A percentile compares a stretch with the other conserved stretches of the same genome.
Evolutionary conservation across 179 eudicot species (phyloP).

Genomic region (Patellifolia procumbens): DNA sequence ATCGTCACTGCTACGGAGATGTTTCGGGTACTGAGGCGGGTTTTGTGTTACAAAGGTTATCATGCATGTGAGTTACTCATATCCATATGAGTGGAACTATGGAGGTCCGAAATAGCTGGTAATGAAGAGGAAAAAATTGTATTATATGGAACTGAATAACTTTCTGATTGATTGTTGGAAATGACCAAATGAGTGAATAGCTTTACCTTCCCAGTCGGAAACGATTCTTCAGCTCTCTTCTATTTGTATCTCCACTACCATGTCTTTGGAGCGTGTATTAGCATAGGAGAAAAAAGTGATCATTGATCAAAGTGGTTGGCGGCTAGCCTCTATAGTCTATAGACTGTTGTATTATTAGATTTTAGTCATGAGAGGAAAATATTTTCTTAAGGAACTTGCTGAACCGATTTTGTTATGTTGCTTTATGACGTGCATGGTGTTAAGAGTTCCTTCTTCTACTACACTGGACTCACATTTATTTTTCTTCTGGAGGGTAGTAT

Average conservation of each 20-base stretch:
- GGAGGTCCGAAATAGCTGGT: background rate
- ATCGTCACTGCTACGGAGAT: too few relatives aligned
- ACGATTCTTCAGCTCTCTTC: background rate
- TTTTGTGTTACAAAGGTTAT: too few relatives aligned
- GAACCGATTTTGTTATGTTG: too few relatives aligned
- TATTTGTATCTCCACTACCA: background rate
- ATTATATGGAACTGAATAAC: background rate
- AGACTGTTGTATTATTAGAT: background rate
- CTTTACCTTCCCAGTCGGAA: background rate
- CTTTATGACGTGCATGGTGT: too few relatives aligned
- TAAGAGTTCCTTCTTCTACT: too few relatives aligned
- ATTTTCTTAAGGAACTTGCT: too few relatives aligned
- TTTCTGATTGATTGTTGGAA: background rate
- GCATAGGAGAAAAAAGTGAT: background rate
- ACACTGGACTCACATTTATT: too few relatives aligned
- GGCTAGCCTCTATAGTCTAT: background rate
- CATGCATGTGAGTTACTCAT: constrained; percentile 3
- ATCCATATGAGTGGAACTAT: background rate
- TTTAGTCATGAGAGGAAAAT: too few relatives aligned
- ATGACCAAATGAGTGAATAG: background rate
- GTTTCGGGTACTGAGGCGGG: too few relatives aligned
- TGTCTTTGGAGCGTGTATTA: background rate
- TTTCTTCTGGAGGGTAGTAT: too few relatives aligned
- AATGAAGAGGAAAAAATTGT: background rate
- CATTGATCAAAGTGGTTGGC: background rate